Conservation (phyloP, 2,329 filamentous ascomycete genomes). For the Dactylellina leptospora region DNA sequence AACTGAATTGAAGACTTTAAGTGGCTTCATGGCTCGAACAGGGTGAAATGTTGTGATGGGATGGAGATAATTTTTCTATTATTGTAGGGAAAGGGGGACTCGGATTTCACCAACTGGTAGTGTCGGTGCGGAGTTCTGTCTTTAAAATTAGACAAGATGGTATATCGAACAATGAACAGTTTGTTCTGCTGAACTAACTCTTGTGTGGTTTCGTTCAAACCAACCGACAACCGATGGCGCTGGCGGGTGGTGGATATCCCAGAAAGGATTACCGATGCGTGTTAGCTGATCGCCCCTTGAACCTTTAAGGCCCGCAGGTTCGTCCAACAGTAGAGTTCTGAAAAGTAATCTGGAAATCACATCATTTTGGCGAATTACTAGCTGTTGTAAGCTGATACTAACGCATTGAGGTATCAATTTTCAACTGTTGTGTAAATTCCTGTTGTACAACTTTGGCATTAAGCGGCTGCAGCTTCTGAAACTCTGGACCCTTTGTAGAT, state of each 20-base stretch:
- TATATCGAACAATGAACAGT: background rate
- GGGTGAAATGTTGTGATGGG: background rate
- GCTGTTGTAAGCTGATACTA: background rate
- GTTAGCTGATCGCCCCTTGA: background rate
- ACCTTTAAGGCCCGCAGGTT: background rate
- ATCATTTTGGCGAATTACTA: background rate
- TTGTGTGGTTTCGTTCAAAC: background rate
- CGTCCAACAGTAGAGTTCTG: background rate
- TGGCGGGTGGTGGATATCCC: conserved; percentile 7
- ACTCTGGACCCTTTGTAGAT: too few relatives aligned
- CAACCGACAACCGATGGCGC: background rate
- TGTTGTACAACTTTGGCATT: background rate
- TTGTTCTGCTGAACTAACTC: background rate
- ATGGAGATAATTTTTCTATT: background rate
- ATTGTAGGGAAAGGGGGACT: background rate
- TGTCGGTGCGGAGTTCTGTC: background rate
- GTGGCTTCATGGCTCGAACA: background rate
- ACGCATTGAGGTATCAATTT: background rate
- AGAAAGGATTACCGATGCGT: conserved; percentile 6
- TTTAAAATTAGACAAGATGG: background rate
- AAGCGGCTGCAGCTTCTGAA: too few relatives aligned
- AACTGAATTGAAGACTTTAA: background rate
- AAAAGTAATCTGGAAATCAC: too few relatives aligned
- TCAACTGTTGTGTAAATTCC: background rate
- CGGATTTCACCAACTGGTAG: background rate